Percentiles rank a stretch among this genome's conserved stretches.
phyloP scores from a whole-genome alignment of 2,329 filamentous ascomycete species.

The Scopulariopsis brevicaulis region DNA sequence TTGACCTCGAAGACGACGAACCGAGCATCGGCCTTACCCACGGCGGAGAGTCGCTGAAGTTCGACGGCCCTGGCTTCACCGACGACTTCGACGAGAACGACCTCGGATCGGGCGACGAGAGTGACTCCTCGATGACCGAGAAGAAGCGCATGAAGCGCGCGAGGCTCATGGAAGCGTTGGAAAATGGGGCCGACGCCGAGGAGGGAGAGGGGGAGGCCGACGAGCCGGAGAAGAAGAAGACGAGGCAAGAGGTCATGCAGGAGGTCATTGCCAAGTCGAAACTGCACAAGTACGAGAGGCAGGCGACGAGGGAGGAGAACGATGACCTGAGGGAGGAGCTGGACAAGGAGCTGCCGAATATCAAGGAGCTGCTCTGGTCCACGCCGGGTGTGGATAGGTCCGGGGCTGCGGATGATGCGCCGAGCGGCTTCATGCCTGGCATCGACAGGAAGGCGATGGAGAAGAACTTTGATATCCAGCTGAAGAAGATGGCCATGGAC shows the following conservation, averaged over 20 bases:
- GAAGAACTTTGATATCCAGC: conserved; percentile 75
- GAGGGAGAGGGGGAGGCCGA: conserved; percentile 36
- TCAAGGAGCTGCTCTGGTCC: conserved; percentile 60
- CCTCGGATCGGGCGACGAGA: conserved; percentile 48
- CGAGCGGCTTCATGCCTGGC: conserved; percentile 14
- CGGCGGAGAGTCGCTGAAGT: conserved; percentile 61
- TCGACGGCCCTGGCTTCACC: conserved; percentile 42
- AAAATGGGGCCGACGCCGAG: conserved; percentile 25
- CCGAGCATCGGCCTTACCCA: conserved; percentile 66
- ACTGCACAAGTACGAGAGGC: conserved; percentile 85
- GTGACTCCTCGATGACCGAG: conserved; percentile 42
- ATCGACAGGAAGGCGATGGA: conserved; percentile 61
- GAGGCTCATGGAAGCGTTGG: conserved; percentile 28
- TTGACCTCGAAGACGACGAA: conserved; percentile 80
- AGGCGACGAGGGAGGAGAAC: conserved; percentile 86
- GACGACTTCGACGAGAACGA: conserved; percentile 80
- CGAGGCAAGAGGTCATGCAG: conserved; percentile 94
- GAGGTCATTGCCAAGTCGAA: conserved; percentile 98
- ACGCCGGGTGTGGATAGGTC: conserved; percentile 20
- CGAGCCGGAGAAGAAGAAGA: conserved; percentile 77
- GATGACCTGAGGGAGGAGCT: conserved; percentile 76
- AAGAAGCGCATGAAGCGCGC: conserved; percentile 44
- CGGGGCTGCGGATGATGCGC: conserved; percentile 1
- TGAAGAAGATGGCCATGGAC: conserved; percentile 76
- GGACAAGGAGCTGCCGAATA: conserved; percentile 69